phyloP scores from a whole-genome alignment of 148 eudicot genomes.

The Hydrangea macrophylla region DNA sequence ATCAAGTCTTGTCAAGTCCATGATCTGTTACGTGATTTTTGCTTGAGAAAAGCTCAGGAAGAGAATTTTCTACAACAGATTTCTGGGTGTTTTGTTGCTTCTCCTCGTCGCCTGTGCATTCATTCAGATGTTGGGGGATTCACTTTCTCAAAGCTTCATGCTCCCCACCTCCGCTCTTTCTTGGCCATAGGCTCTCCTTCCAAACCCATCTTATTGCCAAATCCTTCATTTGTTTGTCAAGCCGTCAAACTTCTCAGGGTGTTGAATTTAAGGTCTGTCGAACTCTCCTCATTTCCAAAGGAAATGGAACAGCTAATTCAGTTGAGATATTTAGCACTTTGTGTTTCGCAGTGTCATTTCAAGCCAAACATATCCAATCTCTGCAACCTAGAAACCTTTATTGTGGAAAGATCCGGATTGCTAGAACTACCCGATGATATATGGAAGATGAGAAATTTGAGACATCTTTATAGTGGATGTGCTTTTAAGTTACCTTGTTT shows the following conservation, averaged over 20 bases:
- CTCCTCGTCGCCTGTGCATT: too few relatives aligned
- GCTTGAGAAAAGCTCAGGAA: too few relatives aligned
- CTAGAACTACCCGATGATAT: neutral
- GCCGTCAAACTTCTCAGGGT: neutral
- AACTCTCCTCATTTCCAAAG: neutral
- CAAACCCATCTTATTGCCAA: neutral
- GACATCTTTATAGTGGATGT: slow-evolving; percentile 1
- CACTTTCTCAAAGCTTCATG: too few relatives aligned
- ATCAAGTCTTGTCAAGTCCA: too few relatives aligned
- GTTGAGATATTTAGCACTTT: neutral
- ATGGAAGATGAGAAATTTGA: slow-evolving; percentile 2
- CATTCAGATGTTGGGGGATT: too few relatives aligned
- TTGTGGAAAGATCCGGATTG: neutral
- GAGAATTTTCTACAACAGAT: neutral
- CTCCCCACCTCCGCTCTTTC: too few relatives aligned
- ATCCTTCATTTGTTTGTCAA: too few relatives aligned
- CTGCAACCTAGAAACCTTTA: neutral
- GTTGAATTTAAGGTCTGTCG: neutral
- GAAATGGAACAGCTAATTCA: neutral
- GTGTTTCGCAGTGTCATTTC: too few relatives aligned
- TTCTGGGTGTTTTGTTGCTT: too few relatives aligned
- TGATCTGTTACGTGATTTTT: too few relatives aligned
- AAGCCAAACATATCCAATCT: neutral
- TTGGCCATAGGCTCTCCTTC: neutral
- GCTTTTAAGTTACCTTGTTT: too few relatives aligned